Evolutionary conservation across 2,329 filamentous ascomycete species (phyloP).

Genomic region (Arthrobotrys sphaeroides): DNA sequence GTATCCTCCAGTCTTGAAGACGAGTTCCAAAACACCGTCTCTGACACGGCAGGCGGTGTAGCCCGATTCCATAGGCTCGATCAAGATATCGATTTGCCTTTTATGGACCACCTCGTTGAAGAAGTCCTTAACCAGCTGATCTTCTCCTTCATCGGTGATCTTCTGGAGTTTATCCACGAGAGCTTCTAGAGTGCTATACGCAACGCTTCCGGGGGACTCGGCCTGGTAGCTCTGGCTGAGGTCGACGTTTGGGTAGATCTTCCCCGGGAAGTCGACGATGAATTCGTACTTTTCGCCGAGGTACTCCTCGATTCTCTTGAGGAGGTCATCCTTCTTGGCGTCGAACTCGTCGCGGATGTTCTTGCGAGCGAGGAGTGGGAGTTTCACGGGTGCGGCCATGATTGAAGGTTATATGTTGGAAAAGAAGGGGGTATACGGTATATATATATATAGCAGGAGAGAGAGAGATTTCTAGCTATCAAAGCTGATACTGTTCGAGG

Average conservation of each 20-base stretch:
- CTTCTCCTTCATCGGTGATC: conserved; percentile 12
- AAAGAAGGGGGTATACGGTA: conserved; percentile 8
- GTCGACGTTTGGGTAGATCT: conserved; percentile 22
- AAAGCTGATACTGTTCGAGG: conserved; percentile 27
- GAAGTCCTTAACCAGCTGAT: conserved; percentile 17
- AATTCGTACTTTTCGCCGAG: conserved; percentile 43
- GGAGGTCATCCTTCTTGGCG: neutral
- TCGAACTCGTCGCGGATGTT: conserved; percentile 45
- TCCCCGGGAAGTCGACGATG: conserved; percentile 26
- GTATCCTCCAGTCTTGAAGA: conserved; percentile 32
- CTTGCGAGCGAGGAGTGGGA: conserved; percentile 43
- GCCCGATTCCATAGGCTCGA: conserved; percentile 6
- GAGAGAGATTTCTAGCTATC: conserved; percentile 36
- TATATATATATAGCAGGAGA: conserved; percentile 10
- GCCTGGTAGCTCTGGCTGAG: conserved; percentile 25
- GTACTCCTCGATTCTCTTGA: conserved; percentile 28
- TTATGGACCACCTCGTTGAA: conserved; percentile 36
- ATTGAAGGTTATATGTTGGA: neutral
- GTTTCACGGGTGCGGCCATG: conserved; percentile 49
- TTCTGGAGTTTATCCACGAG: conserved; percentile 10
- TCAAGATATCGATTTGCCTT: conserved; percentile 29
- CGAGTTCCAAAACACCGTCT: conserved; percentile 41
- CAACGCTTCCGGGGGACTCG: conserved; percentile 39
- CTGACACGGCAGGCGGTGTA: conserved; percentile 30
- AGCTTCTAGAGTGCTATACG: conserved; percentile 19